Evolutionary conservation across 169 alveolate species (phyloP).

Genomic region (Plasmodium gaboni): DNA sequence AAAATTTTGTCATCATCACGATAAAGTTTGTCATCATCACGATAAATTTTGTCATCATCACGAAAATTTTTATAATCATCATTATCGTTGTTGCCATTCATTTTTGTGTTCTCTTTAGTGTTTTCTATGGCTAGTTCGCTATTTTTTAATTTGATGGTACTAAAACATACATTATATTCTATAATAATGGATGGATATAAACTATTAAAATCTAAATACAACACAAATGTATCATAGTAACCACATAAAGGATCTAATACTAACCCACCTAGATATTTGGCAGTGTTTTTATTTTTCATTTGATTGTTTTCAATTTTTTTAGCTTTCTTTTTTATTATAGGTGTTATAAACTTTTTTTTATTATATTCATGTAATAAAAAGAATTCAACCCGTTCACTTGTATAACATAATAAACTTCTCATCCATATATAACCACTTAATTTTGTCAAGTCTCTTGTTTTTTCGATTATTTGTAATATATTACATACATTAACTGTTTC

Average conservation of each 20-base stretch:
- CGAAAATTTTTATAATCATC: conserved; percentile 43
- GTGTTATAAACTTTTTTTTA: conserved; percentile 88
- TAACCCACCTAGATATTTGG: conserved; percentile 96
- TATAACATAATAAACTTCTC: conserved; percentile 85
- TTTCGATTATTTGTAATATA: conserved; percentile 90
- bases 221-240: conserved; percentile 95
- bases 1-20: conserved; percentile 81
- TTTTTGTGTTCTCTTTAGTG: conserved; percentile 28
- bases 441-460: conserved; percentile 92
- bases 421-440: conserved; percentile 95
- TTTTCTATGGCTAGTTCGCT: background rate
- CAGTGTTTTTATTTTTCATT: conserved; percentile 32
- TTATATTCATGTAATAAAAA: conserved; percentile 92
- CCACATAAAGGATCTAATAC: conserved; percentile 99
- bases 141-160: conserved; percentile 89
- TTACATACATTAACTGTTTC: conserved; percentile 67
- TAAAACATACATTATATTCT: conserved; percentile 99
- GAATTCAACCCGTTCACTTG: conserved; percentile 95
- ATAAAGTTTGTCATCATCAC: conserved; percentile 76
- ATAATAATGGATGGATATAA: conserved; percentile 99
- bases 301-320: conserved; percentile 46
- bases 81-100: background rate
- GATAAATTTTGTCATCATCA: conserved; percentile 12
- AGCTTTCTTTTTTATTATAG: conserved; percentile 67
- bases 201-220: conserved; percentile 98